phyloP scores from a whole-genome alignment of 2,329 filamentous ascomycete genomes.

The Trichoderma harzianum region DNA sequence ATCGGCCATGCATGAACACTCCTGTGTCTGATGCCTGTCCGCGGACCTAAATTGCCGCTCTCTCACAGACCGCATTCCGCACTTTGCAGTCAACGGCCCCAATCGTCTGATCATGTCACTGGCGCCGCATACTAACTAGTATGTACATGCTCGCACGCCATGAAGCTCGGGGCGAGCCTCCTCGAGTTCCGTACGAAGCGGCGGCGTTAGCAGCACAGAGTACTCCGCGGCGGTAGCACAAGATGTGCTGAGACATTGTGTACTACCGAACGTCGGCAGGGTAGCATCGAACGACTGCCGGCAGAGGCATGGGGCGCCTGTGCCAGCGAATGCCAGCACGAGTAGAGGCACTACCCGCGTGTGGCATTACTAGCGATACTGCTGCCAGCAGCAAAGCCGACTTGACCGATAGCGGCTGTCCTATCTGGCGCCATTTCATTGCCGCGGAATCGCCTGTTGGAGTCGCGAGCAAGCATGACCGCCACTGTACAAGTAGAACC shows the following conservation, averaged over 20 bases:
- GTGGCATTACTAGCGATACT: background rate
- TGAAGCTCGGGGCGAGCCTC: background rate
- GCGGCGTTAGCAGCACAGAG: background rate
- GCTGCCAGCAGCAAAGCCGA: background rate
- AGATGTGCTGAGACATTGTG: background rate
- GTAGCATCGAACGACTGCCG: constrained; percentile 15
- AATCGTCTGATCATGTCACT: background rate
- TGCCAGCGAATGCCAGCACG: constrained; percentile 6
- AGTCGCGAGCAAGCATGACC: background rate
- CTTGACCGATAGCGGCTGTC: constrained; percentile 13
- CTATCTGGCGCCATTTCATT: constrained; percentile 10
- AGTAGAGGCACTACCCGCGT: background rate
- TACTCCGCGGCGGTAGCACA: background rate
- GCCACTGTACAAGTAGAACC: background rate
- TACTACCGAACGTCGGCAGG: background rate
- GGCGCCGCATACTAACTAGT: background rate
- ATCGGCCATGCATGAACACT: constrained; percentile 1
- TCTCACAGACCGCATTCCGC: constrained; percentile 8
- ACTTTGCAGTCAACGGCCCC: constrained; percentile 7
- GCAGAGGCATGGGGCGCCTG: constrained; percentile 8
- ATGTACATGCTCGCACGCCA: background rate
- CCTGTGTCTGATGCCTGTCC: background rate
- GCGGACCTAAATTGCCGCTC: background rate
- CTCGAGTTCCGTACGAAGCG: background rate
- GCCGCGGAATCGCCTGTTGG: constrained; percentile 6